Evolutionary conservation across 2,329 filamentous ascomycete species (phyloP).

Genomic region (Paecilomyces variotii): DNA sequence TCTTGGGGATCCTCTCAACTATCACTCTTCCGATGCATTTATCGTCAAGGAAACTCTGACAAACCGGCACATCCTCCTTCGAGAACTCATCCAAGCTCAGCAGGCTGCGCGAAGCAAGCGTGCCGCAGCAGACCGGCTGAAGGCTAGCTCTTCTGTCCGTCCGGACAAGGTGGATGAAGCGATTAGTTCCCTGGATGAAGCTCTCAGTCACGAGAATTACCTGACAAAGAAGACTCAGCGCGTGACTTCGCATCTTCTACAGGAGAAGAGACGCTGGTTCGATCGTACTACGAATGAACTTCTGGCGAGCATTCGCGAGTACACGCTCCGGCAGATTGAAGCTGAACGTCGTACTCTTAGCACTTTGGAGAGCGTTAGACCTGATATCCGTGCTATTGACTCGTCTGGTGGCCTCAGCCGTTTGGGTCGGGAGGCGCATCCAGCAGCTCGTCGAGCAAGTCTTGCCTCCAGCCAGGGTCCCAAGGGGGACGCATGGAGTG

Average conservation of each 20-base stretch:
- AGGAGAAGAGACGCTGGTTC: slow-evolving; percentile 89
- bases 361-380: slow-evolving; percentile 84
- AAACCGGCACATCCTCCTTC: slow-evolving; percentile 91
- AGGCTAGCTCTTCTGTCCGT: slow-evolving; percentile 75
- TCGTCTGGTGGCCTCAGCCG: slow-evolving; percentile 81
- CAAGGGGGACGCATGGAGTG: slow-evolving; percentile 97
- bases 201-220: slow-evolving; percentile 70
- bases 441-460: slow-evolving; percentile 62
- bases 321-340: slow-evolving; percentile 90
- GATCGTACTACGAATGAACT: slow-evolving; percentile 76
- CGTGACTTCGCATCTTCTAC: slow-evolving; percentile 80
- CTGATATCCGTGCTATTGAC: slow-evolving; percentile 90
- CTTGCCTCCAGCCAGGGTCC: slow-evolving; percentile 86
- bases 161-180: slow-evolving; percentile 97
- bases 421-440: slow-evolving; percentile 81
- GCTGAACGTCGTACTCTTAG: slow-evolving; percentile 86
- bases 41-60: slow-evolving; percentile 98
- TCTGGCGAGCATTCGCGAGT: slow-evolving; percentile 76
- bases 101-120: slow-evolving; percentile 75
- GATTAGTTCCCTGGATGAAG: slow-evolving; percentile 83
- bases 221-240: slow-evolving; percentile 78
- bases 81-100: slow-evolving; percentile 87
- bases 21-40: slow-evolving; percentile 91
- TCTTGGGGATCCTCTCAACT: slow-evolving; percentile 84
- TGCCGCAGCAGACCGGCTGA: slow-evolving; percentile 79